Evolutionary conservation across 1,139 yeast species (phyloP).

Genomic region (Kluyveromyces marxianus): DNA sequence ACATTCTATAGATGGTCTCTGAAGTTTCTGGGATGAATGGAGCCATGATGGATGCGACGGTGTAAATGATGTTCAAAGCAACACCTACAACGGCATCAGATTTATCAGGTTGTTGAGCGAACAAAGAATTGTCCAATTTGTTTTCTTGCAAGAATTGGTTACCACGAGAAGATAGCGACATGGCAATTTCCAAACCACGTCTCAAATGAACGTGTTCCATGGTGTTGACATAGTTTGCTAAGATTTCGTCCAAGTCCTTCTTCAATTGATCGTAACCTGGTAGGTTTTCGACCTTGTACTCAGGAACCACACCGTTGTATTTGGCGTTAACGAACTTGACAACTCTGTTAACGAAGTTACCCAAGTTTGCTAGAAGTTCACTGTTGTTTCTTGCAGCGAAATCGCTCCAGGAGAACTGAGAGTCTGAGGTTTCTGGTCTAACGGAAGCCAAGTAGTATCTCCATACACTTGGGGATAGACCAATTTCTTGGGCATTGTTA

Average conservation of each 20-base stretch:
- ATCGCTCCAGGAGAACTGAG: slow-evolving; percentile 96
- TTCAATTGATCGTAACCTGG: slow-evolving; percentile 45
- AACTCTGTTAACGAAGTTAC: slow-evolving; percentile 92
- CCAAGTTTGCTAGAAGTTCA: slow-evolving; percentile 90
- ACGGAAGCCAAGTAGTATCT: slow-evolving; percentile 88
- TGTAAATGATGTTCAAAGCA: slow-evolving; percentile 80
- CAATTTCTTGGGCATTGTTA: slow-evolving; percentile 91
- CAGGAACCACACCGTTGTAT: slow-evolving; percentile 84
- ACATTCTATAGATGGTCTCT: slow-evolving; percentile 59
- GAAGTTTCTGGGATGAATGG: slow-evolving; percentile 92
- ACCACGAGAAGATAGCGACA: slow-evolving; percentile 89
- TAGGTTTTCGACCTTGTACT: slow-evolving; percentile 40
- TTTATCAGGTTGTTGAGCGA: slow-evolving; percentile 64
- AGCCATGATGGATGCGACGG: slow-evolving; percentile 67
- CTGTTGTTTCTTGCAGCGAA: slow-evolving; percentile 89
- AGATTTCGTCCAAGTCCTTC: slow-evolving; percentile 53
- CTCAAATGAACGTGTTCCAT: slow-evolving; percentile 80
- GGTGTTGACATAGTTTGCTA: slow-evolving; percentile 54
- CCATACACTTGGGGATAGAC: slow-evolving; percentile 90
- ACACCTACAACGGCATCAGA: slow-evolving; percentile 91
- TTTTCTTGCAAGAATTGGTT: slow-evolving; percentile 92
- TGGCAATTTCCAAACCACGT: slow-evolving; percentile 82
- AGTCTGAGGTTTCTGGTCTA: slow-evolving; percentile 92
- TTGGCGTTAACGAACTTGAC: slow-evolving; percentile 86
- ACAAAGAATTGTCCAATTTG: slow-evolving; percentile 83